Evolutionary conservation across 768 basidiomycete genomes (phyloP), one percentile per base, ranked within the genome.

Genomic region (Boletus eberwhitei): DNA sequence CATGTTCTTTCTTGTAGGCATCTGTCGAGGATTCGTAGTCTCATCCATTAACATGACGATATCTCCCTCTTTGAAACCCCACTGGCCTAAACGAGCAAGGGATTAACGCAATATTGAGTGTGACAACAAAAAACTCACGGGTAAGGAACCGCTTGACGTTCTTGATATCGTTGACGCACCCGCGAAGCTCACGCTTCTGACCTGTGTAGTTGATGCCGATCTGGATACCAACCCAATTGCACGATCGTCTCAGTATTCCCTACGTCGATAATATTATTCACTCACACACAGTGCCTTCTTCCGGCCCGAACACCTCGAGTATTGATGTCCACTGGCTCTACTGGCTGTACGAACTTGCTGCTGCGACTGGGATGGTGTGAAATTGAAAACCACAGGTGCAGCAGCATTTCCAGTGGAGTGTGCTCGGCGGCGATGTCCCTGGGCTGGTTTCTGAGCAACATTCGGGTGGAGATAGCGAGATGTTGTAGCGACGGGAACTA

Each of bases 171-270:
- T 93, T 93, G 63, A 92, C 78, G 61, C 92, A 93, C 7, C 92
- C 92, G 0, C 74, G 74, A 14, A 93, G 79, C 56, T 80, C 82
- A 51, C 83, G 79, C 3, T 66, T 64, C 45, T 87, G 83, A 0
- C 89, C 88, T 12, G 61, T 63, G 64, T 93, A 93, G 64, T 88
- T 88, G 59, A 93, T 87, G 1, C 90, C 90, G 65, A 93, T 89
- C 85, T 86, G 59, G 3, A 35, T 13, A 54, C 24, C 46, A 51
- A 43, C 24, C 14, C 55, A 40, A 34, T 42, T 38, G n/a, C 40
- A 35, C 9, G 29, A 34, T 48, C 37, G 11, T 41, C 46, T n/a
- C n/a, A 8, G 19, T 19, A 36, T 1, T 13, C 16, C 32, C 22
- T 34, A 4, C 22, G 36, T n/a, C n/a, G 5, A 49, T 3, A 31